A percentile compares a stretch with the other conserved stretches of the same genome.
phyloP scores from a whole-genome alignment of 2,329 filamentous ascomycete species.

The Aureobasidium sp. region DNA sequence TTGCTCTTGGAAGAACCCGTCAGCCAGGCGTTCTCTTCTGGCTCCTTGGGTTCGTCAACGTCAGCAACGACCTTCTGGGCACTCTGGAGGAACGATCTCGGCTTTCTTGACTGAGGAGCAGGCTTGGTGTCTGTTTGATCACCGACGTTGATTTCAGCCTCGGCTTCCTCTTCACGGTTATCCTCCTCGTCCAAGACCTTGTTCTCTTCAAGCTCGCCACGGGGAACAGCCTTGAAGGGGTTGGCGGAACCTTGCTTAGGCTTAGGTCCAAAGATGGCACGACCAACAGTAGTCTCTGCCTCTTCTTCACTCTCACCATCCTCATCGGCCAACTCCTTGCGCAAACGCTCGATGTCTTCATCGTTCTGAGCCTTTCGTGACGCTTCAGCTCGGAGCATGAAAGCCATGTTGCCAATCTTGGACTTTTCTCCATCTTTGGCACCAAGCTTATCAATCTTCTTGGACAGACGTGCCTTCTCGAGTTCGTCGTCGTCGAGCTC shows the following conservation, averaged over 20 bases:
- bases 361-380: conserved; percentile 72
- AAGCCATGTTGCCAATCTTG: conserved; percentile 75
- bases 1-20: conserved; percentile 18
- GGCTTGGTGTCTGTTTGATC: conserved; percentile 16
- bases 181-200: conserved; percentile 39
- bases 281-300: conserved; percentile 55
- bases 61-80: conserved; percentile 7
- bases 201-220: conserved; percentile 55
- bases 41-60: conserved; percentile 1
- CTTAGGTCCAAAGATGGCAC: conserved; percentile 58
- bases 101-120: conserved; percentile 14
- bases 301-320: conserved; percentile 48
- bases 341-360: conserved; percentile 51
- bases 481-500: conserved; percentile 48
- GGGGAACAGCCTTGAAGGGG: conserved; percentile 20
- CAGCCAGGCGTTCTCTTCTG: conserved; percentile 17
- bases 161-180: conserved; percentile 17
- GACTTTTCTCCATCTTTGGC: conserved; percentile 32
- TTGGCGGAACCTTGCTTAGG: conserved; percentile 25
- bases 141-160: conserved; percentile 30
- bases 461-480: conserved; percentile 14
- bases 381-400: conserved; percentile 87
- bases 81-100: conserved; percentile 18
- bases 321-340: conserved; percentile 58
- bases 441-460: conserved; percentile 36